Conservation (phyloP, 176 grass and related monocot genomes). For the Raddia guianensis region DNA sequence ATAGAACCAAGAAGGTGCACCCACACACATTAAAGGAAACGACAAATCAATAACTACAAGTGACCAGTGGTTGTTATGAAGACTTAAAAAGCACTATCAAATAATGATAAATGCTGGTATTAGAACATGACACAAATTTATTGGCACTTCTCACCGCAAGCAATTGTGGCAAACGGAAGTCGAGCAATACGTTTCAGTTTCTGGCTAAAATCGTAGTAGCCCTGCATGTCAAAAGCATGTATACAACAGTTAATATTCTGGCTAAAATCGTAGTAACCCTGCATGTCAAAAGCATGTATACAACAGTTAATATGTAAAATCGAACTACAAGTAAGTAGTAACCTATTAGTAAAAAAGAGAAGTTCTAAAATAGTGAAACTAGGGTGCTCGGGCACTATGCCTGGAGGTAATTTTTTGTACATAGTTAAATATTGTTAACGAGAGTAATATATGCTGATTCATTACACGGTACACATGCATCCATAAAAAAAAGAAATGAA, state of each 20-base stretch:
- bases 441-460: neutral
- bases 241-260: constrained; percentile 21
- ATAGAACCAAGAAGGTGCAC: constrained; percentile 25
- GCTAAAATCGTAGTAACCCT: constrained; percentile 67
- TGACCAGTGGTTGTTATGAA: neutral
- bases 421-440: neutral
- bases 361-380: neutral
- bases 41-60: constrained; percentile 9
- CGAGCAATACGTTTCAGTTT: constrained; percentile 80
- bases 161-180: constrained; percentile 79
- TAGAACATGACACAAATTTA: constrained; percentile 24
- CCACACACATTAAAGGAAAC: neutral
- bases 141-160: constrained; percentile 61
- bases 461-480: neutral
- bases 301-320: constrained; percentile 27
- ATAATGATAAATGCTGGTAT: constrained; percentile 26
- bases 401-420: neutral
- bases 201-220: constrained; percentile 95
- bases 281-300: constrained; percentile 41
- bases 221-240: constrained; percentile 56
- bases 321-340: neutral
- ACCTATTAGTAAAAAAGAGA: neutral
- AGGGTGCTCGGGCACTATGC: neutral
- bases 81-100: neutral
- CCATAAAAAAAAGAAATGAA: neutral